Evolutionary conservation across 495 filamentous ascomycete genomes (phyloP), one percentile per base, ranked within the genome.

Genomic region (Aspergillus affinis): DNA sequence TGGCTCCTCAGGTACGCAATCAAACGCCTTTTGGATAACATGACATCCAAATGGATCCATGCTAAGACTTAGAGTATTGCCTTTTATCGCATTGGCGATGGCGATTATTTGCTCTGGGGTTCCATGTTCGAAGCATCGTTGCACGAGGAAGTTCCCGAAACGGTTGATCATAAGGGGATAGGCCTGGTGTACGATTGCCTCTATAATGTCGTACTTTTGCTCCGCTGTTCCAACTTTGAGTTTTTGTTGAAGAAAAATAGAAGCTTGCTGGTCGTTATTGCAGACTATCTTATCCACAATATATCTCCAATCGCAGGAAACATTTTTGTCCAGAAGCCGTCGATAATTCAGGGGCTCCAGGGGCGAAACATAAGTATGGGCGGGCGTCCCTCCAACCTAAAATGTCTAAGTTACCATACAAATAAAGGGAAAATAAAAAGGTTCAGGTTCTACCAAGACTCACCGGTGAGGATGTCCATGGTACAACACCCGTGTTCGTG

Each of bases 231-330:
- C 92, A 57, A 97, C 90, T 77, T 98, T 98, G 59, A 98, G 90
- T 79, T 98, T 98, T 74, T 98, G 95, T 72, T 98, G 94, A 26
- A 98, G 77, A 74, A 98, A 98, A 63, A 98, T 98, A 1, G 95
- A 98, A 17, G 94, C 95, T 74, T 98, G 94, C 70, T 98, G 94
- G 67, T 98, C 94, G 70, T 98, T 98, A 76, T 91, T 96, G 86
- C 92, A 96, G 54, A 98, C 92, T 69, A 98, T 98, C 80, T 98
- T 98, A 75, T 98, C 95, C 44, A 98, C 93, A 63, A 98, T 98
- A 68, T 97, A 97, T 75, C 93, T 97, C 94, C 95, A 98, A 75
- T 98, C 94, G 80, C 93, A 97, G 58, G 88, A 96, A 66, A 97
- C 90, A 65, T 92, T 97, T 64, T 94, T 93, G 69, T 98, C 94